Conservation (phyloP, 106 monocot species). For the Narthecium ossifragum region DNA sequence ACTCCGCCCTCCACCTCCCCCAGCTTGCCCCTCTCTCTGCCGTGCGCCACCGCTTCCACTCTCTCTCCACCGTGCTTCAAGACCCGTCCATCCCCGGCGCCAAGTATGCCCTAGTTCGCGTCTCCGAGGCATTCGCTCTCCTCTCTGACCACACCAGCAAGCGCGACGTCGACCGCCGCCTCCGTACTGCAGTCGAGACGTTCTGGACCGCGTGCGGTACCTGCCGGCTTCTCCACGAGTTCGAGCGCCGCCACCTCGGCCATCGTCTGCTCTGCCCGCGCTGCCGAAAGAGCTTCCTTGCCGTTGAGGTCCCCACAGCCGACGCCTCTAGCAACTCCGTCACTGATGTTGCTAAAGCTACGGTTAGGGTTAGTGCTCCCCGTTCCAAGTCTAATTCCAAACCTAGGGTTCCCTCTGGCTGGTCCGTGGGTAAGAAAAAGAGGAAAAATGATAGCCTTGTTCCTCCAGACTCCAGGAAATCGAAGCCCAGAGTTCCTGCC, state of each 20-base stretch:
- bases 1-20: constrained; percentile 39
- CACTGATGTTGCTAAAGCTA: not conserved
- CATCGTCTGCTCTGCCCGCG: constrained; percentile 67
- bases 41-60: constrained; percentile 45
- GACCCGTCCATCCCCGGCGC: constrained; percentile 30
- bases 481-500: too few species aligned
- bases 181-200: constrained; percentile 22
- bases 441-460: constrained; percentile 8
- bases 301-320: constrained; percentile 35
- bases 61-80: constrained; percentile 56
- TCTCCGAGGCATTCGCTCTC: constrained; percentile 45
- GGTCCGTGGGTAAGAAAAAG: constrained; percentile 12
- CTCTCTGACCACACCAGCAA: constrained; percentile 48
- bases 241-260: constrained; percentile 59
- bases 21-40: constrained; percentile 34
- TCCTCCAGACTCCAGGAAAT: constrained; percentile 10
- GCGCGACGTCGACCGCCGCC: constrained; percentile 33
- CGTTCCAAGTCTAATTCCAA: constrained; percentile 22
- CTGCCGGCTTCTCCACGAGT: constrained; percentile 77
- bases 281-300: constrained; percentile 64
- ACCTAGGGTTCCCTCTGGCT: constrained; percentile 16
- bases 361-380: constrained; percentile 16
- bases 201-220: constrained; percentile 78
- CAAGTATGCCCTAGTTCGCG: constrained; percentile 58
- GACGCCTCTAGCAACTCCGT: not conserved